Base-by-base conservation (phyloP, 441 rosid genomes). In the Aleurites moluccanus region DNA sequence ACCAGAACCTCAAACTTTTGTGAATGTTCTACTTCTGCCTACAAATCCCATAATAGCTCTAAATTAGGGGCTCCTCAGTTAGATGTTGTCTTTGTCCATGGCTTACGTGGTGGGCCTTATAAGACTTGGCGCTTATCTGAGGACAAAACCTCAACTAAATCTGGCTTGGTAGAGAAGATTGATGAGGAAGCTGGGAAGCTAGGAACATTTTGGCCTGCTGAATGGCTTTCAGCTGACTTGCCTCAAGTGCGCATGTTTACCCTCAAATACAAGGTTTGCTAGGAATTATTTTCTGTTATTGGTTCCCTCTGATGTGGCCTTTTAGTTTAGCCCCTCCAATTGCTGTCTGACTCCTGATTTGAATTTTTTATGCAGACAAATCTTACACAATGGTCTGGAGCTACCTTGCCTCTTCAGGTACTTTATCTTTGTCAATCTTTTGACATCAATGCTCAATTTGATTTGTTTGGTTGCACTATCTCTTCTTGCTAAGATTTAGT, bases 171-270 rank as follows among this genome's bases (percentile, higher is more conserved):
- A 33, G 99, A 93, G 89, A 96, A 88, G 84, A 93, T 96, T 81
- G 99, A 96, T 79, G 91, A 91, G 86, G 98, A 96, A 88, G 99
- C 99, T 77, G 99, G 98, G 82, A 96, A 90, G 83, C 85, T 80
- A 15, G 98, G 97, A 78, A 93, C 98, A 42, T 93, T 96, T 87
- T 96, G 99, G 98, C 99, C 99, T 30, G 90, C 88, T 80, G 97
- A 93, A 86, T 96, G 99, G 99, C 97, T 93, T 79, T 84, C 97
- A 67, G 78, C 77, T 77, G 99, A 96, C 81, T 85, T 96, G 75
- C 91, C 96, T 77, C 85, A 88, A 73, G 97, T 96, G 70, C 95
- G 98, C 80, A 68, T 93, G 86, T 96, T 93, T 87, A 81, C 95
- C 72, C 83, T 93, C 71, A 93, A 91, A 79, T 96, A 96, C 88